Evolutionary conservation across 169 alveolate genomes (phyloP), one percentile per base, ranked within the genome.

Genomic region (Plasmodium ovale): DNA sequence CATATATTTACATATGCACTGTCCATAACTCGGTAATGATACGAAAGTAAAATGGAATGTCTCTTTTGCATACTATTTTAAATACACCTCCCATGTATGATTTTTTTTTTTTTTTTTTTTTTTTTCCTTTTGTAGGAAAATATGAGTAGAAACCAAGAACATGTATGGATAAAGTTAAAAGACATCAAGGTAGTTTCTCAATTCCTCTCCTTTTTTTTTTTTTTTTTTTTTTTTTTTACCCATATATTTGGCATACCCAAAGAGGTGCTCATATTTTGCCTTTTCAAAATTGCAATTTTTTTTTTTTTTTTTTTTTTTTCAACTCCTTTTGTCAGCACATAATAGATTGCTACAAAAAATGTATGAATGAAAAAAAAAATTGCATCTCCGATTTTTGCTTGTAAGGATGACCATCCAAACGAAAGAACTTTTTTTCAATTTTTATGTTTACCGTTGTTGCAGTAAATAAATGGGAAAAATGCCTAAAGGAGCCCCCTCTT

Each of bases 261-360:
- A 23, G n/a, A n/a, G n/a, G n/a, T n/a, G n/a, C n/a, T n/a, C n/a
- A 51, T 42, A 33, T 39, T 71, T n/a, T 31, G 27, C 19, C 27
- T 56, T 14, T 56, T 19, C 21, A 56, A 19, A 23, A 23, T 16
- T 60, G 27, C 12, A 0, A 27, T 59, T 59, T 62, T 60, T 58
- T 58, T 58, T 31, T 16, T 68, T 53, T 73, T 1, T 25, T 49
- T 77, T 77, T 51, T 54, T 74, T 60, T 5, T 82, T 64, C 79
- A 79, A 79, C 44, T 35, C 82, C n/a, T 79, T 79, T 33, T 79
- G 89, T 79, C 82, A 65, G 47, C 44, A 79, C 16, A 79, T 79
- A 62, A 62, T 79, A 47, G 82, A 79, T 39, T 42, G 53, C 42
- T 79, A 79, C 33, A 79, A 68, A 53, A 47, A 62, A 79, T 49